Base-by-base conservation (phyloP, 176 grass and related monocot genomes). In the Lolium rigidum region DNA sequence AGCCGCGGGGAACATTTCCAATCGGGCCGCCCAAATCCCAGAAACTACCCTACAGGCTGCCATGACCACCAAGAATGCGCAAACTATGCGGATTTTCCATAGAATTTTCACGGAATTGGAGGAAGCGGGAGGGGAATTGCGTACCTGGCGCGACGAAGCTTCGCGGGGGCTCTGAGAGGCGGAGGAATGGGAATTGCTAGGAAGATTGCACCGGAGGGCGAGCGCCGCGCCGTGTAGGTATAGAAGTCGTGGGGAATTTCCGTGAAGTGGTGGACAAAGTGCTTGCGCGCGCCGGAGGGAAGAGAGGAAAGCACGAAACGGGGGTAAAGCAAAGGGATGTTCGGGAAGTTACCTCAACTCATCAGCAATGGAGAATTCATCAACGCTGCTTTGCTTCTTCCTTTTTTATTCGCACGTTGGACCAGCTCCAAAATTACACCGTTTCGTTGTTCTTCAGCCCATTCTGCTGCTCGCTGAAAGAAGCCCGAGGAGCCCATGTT, bases 121-220 rank as follows among this genome's bases (percentile, higher is more conserved):
- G n/a, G 54, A 84, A 44, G 12, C 44, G 13, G 70, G 21, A 20
- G 47, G 76, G 35, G 44, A 70, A 77, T 63, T 21, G 63, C 86
- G 63, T 51, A 82, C 90, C 90, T 85, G 62, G 22, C 41, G 52
- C 77, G 54, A 70, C 2, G 82, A 88, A 85, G 46, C 54, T 85
- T 81, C 35, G 81, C 0, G 7, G 72, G n/a, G 41, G 72, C 1
- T 47, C 1, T 24, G 54, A n/a, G 56, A 35, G 66, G 56, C 48
- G 69, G 60, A 44, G 15, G 85, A 75, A 49, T 52, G 77, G 89
- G 75, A 80, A 22, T 39, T 65, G 12, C 57, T 38, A 60, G 74
- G 7, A 57, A 71, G n/a, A 71, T 13, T 18, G 22, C 18, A 80
- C 44, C 51, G 14, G 80, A 72, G 63, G 78, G 78, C 16, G 38